Percentiles rank a stretch among this genome's conserved stretches.
phyloP scores from a whole-genome alignment of 176 grass and related monocot species.

The Musa itinerans region DNA sequence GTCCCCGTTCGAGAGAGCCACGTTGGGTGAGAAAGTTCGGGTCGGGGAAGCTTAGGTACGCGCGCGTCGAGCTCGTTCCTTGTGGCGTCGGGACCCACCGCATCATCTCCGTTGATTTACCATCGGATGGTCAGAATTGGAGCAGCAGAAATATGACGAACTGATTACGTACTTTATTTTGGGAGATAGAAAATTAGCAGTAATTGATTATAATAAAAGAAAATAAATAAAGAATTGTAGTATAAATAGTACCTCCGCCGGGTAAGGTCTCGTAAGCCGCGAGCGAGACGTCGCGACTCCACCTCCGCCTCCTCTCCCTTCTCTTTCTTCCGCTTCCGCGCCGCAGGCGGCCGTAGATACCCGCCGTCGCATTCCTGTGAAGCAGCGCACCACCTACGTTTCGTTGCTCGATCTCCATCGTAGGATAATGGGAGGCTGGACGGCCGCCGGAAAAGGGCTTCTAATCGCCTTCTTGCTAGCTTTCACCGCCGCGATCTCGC shows the following conservation, averaged over 20 bases:
- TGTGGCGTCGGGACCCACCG: too few species aligned
- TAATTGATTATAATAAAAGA: background rate
- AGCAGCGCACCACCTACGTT: background rate
- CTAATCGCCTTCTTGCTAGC: conserved; percentile 8
- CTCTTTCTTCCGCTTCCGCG: background rate
- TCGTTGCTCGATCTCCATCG: background rate
- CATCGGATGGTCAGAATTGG: too few species aligned
- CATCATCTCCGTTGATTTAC: too few species aligned
- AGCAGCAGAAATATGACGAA: too few species aligned
- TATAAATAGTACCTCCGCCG: background rate
- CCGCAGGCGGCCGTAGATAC: background rate
- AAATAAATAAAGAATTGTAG: background rate
- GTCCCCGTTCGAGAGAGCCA: too few species aligned
- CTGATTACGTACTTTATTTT: background rate
- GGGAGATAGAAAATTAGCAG: background rate
- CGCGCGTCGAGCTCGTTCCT: too few species aligned
- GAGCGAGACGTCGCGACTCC: background rate
- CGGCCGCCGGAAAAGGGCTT: background rate
- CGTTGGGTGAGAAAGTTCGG: too few species aligned
- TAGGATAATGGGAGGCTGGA: background rate
- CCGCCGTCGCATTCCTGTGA: background rate
- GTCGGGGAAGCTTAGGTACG: too few species aligned
- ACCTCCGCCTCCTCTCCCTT: background rate
- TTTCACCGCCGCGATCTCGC: background rate
- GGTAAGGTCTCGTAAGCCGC: background rate